These are phyloP conservation scores for Xerophyta viscosa DNA, from an alignment of 106 monocot genomes.

Conservation along the genomic window DNA sequence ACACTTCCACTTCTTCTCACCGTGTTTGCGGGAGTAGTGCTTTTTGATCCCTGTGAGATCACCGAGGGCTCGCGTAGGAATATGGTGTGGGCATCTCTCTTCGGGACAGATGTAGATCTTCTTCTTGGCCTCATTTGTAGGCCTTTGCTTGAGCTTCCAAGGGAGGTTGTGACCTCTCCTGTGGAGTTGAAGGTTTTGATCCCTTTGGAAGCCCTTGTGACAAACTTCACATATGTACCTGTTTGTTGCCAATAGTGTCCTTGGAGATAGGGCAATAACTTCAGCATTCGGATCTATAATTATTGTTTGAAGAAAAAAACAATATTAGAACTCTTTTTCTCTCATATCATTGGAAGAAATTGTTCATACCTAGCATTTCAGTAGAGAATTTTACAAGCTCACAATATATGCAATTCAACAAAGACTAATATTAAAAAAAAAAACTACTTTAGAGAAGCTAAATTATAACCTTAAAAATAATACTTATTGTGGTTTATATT, in stretches of 20 bases:
- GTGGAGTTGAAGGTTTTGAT: conserved; percentile 58
- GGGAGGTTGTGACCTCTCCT: conserved; percentile 45
- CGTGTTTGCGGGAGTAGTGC: conserved; percentile 57
- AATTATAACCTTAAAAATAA: too few species aligned
- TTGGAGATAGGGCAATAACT: conserved; percentile 41
- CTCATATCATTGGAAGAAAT: too few species aligned
- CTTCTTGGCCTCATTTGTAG: conserved; percentile 24
- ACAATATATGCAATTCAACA: too few species aligned
- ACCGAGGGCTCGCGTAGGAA: conserved; percentile 34
- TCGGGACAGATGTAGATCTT: conserved; percentile 50
- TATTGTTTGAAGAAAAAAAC: too few species aligned
- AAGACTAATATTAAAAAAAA: background rate
- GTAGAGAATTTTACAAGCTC: background rate
- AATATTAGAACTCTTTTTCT: too few species aligned
- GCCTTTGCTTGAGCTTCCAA: conserved; percentile 47
- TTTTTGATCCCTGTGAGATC: conserved; percentile 63
- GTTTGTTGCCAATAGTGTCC: conserved; percentile 45
- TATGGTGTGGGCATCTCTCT: conserved; percentile 36
- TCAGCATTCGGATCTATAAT: conserved; percentile 42
- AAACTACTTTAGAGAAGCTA: too few species aligned
- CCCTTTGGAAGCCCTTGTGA: conserved; percentile 53
- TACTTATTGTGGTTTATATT: too few species aligned
- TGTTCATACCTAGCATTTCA: too few species aligned
- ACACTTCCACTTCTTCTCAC: conserved; percentile 62
- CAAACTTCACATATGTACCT: conserved; percentile 56